Base-by-base conservation (phyloP, 2,329 filamentous ascomycete species). In the Triangularia verruculosa region DNA sequence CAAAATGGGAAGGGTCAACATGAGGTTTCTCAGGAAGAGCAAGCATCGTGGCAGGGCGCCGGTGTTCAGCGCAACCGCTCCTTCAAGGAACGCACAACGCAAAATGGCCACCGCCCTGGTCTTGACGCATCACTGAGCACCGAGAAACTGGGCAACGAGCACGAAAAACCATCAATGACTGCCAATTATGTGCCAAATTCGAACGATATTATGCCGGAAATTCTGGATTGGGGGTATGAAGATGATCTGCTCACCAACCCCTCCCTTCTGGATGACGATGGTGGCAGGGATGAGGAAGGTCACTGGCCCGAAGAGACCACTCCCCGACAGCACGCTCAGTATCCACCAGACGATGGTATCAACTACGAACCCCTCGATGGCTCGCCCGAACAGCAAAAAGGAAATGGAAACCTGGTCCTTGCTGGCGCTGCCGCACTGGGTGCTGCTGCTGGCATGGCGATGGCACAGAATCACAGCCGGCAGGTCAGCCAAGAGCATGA, bases 221-320 rank as follows among this genome's bases (percentile, higher is more conserved):
- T 91, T 71, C 92, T 89, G 3, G 89, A 91, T 68, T 79, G 76
- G 58, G 25, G 25, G 11, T 78, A 81, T 63, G 80, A 83, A 11
- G 83, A 86, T 39, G 92, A 96, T 66, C 83, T 92, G 15, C 89
- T 86, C 54, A 96, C 93, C 17, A 96, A 96, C 72, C 92, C 92
- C 2, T 97, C 93, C 0, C 83, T 93, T 57, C 87, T 96, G 47
- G 85, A 93, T 68, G 92, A 90, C 17, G 89, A 88, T 0, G 88
- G 86, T 58, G 86, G 84, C 53, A 73, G 70, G 8, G 66, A 72
- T 13, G 66, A 72, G 24, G 64, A 72, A 32, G 81, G 83, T 57
- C 79, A 82, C 61, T 87, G 85, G 80, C 81, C 81, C 30, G 84
- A 85, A 61, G 79, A 84, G 61, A 76, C 80, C 11, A 87, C 85